Base-by-base conservation (phyloP, 192 early-diverging fungal species). In the Backusella tuberculispora region DNA sequence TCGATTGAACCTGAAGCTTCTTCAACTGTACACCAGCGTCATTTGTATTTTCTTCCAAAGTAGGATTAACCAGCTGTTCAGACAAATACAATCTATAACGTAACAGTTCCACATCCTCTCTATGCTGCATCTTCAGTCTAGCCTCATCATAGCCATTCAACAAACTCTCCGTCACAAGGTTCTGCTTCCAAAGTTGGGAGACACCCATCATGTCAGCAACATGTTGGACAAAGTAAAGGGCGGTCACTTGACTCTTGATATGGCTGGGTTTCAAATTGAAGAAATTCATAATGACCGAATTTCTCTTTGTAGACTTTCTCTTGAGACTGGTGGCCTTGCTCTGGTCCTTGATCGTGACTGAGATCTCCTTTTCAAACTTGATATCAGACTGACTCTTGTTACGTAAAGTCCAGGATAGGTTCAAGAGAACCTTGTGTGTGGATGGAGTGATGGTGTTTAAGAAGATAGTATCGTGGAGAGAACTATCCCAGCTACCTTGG, bases 401-500 rank as follows among this genome's bases (percentile, higher is more conserved):
- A 1, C 89, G 87, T 5, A 92, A 75, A 0, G 66, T 63, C 83
- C 92, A 87, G 9, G 77, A 82, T 19, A 92, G 37, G 2, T 82
- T 78, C 34, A 92, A 78, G n/a, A 85, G 66, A 10, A 94, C 88
- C 6, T 87, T 84, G 72, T 87, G 85, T n/a, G 81, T 80, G 19
- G 85, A 77, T 29, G 74, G 75, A 7, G 91, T 92, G 6, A 90
- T 85, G 29, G 83, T 65, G 63, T 95, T 91, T n/a, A 95, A 74
- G 56, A 90, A 83, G 0, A 88, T 74, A 0, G 88, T 89, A 15
- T 88, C 91, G 46, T 92, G 89, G 1, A 95, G 80, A 0, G 92
- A 92, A 34, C 91, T 92, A 69, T 95, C 93, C 93, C 93, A 95
- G 6, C 90, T 76, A 21, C 87, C 88, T 0, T 85, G 77, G 3